phyloP scores from a whole-genome alignment of 1,284 basidiomycete species.

The Rhizoctonia solani region DNA sequence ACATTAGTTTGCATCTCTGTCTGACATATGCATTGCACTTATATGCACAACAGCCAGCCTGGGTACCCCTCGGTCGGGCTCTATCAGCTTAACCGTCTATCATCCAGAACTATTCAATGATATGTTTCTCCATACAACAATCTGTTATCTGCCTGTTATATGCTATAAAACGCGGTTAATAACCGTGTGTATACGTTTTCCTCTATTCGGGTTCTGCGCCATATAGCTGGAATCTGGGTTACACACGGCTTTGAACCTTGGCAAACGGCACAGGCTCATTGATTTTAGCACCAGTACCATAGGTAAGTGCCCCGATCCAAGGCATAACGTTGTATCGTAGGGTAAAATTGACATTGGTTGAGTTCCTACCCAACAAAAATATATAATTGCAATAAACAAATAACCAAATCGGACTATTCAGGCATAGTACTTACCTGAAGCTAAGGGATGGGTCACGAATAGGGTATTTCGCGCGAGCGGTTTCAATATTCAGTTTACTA shows the following conservation, averaged over 20 bases:
- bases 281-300: constrained; percentile 73
- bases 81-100: too few relatives aligned
- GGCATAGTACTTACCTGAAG: constrained; percentile 67
- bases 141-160: too few relatives aligned
- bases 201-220: too few relatives aligned
- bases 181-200: too few relatives aligned
- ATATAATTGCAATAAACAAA: not conserved
- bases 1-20: too few relatives aligned
- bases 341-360: constrained; percentile 67
- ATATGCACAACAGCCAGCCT: too few relatives aligned
- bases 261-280: constrained; percentile 58
- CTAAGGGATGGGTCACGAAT: constrained; percentile 75
- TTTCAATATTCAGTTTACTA: constrained; percentile 63
- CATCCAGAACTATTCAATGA: too few relatives aligned
- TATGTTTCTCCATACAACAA: too few relatives aligned
- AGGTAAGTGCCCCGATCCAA: constrained; percentile 76
- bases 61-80: too few relatives aligned
- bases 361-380: constrained; percentile 53
- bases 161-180: too few relatives aligned
- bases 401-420: not conserved
- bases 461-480: constrained; percentile 79
- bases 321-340: constrained; percentile 93
- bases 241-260: constrained; percentile 37
- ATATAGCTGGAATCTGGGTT: not conserved
- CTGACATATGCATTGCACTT: too few relatives aligned